phyloP scores from a whole-genome alignment of 768 basidiomycete genomes.

The Wakefieldia striispora region DNA sequence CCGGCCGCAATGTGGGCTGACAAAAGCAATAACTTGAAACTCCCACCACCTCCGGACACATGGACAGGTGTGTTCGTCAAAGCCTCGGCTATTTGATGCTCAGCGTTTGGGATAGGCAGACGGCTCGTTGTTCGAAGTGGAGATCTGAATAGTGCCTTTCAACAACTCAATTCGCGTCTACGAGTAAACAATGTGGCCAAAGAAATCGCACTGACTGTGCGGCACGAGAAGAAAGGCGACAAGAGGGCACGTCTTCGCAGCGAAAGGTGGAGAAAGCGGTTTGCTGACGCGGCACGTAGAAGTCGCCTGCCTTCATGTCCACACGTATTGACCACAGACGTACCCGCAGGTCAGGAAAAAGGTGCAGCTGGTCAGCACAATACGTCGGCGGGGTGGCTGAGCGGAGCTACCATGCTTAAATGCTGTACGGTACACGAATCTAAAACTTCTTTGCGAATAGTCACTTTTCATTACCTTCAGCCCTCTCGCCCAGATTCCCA shows the following conservation, averaged over 20 bases:
- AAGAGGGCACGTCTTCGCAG: conserved; percentile 74
- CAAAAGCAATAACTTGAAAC: conserved; percentile 17
- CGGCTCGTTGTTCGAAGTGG: conserved; percentile 47
- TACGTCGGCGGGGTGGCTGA: conserved; percentile 71
- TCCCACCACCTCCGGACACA: conserved; percentile 43
- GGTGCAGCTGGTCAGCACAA: conserved; percentile 75
- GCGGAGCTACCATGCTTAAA: not conserved
- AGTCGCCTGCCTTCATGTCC: conserved; percentile 6
- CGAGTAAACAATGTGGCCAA: conserved; percentile 51
- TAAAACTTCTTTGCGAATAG: conserved; percentile 3
- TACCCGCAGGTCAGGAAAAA: conserved; percentile 73
- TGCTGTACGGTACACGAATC: conserved; percentile 9
- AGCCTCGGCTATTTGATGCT: not conserved
- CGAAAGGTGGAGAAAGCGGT: conserved; percentile 75
- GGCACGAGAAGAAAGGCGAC: conserved; percentile 83
- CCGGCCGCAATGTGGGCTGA: conserved; percentile 40
- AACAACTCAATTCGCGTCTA: conserved; percentile 49
- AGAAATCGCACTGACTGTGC: conserved; percentile 47
- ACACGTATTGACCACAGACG: conserved; percentile 12
- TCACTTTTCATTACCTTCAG: conserved; percentile 1
- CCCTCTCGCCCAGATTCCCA: not conserved
- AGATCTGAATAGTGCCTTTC: conserved; percentile 47
- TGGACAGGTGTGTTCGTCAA: conserved; percentile 46
- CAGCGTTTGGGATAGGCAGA: conserved; percentile 48
- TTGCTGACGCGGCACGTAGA: conserved; percentile 69